Conservation (phyloP, 352 stramenopile species). For the Peronospora belbahrii region DNA sequence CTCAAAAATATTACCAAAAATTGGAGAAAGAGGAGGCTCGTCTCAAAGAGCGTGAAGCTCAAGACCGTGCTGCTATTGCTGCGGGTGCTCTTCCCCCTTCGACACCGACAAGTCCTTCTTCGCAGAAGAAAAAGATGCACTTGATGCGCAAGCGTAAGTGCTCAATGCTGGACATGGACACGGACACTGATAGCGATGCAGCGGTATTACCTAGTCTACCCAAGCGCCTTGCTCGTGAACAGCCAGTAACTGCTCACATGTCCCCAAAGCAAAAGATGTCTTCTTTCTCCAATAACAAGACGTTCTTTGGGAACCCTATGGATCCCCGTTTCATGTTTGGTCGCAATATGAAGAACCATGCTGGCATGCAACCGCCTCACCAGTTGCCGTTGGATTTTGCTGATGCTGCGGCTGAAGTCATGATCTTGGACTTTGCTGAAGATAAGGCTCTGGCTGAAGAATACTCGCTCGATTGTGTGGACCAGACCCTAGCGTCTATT, state of each 20-base stretch:
- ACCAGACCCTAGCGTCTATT: conserved; percentile 60
- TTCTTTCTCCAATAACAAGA: conserved; percentile 32
- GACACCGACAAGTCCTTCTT: conserved; percentile 13
- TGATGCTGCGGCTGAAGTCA: conserved; percentile 29
- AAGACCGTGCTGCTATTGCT: conserved; percentile 22
- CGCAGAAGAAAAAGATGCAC: conserved; percentile 50
- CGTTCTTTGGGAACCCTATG: conserved; percentile 37
- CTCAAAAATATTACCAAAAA: conserved; percentile 88
- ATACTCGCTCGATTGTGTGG: conserved; percentile 50
- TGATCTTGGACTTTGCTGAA: conserved; percentile 77
- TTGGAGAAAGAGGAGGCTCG: conserved; percentile 81
- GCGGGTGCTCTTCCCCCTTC: conserved; percentile 1
- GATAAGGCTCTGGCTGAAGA: conserved; percentile 58
- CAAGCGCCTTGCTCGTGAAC: conserved; percentile 64
- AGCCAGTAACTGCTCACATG: conserved; percentile 60
- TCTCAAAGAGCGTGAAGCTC: conserved; percentile 59
- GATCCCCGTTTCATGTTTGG: conserved; percentile 31
- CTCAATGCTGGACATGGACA: conserved; percentile 27
- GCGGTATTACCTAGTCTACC: conserved; percentile 39
- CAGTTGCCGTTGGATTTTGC: conserved; percentile 55
- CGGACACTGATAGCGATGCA: conserved; percentile 20
- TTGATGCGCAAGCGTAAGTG: conserved; percentile 66
- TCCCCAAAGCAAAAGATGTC: conserved; percentile 66
- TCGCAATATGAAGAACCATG: conserved; percentile 21
- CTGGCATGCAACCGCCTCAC: conserved; percentile 20